phyloP scores from a whole-genome alignment of 1,284 basidiomycete species.

The Trametes pubescens region DNA sequence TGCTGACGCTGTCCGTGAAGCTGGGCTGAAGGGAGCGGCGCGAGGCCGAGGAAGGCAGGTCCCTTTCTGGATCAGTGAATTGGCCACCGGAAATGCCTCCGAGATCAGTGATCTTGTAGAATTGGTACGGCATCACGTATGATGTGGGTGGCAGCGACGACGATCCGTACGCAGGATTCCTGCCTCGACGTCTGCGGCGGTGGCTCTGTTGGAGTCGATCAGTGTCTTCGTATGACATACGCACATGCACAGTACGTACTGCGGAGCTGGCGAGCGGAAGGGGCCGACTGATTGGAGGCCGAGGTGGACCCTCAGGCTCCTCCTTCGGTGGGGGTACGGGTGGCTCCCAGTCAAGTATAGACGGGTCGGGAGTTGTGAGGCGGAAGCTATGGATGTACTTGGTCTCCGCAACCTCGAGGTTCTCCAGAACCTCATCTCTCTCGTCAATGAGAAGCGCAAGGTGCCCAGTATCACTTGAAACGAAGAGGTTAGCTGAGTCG shows the following conservation, averaged over 20 bases:
- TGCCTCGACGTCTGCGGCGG: slow-evolving; percentile 52
- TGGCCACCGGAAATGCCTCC: slow-evolving; percentile 68
- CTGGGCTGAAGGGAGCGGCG: slow-evolving; percentile 50
- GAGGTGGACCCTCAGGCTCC: slow-evolving; percentile 46
- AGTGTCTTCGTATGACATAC: no score
- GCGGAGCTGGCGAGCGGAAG: slow-evolving; percentile 54
- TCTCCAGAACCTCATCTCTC: slow-evolving; percentile 75
- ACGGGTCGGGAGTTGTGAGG: slow-evolving; percentile 72
- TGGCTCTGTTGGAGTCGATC: slow-evolving; percentile 21
- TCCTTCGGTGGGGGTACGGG: slow-evolving; percentile 42
- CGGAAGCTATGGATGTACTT: slow-evolving; percentile 80
- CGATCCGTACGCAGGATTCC: slow-evolving; percentile 66
- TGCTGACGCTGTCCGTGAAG: slow-evolving; percentile 65
- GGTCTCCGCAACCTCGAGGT: slow-evolving; percentile 81
- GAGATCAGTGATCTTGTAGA: slow-evolving; percentile 73
- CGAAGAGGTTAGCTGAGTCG: background rate
- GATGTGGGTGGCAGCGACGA: slow-evolving; percentile 77
- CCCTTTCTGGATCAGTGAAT: slow-evolving; percentile 51
- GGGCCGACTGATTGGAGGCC: slow-evolving; percentile 71
- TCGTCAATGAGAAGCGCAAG: slow-evolving; percentile 75
- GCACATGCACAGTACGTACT: slow-evolving; percentile 3
- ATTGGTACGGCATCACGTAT: slow-evolving; percentile 80
- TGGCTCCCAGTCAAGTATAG: slow-evolving; percentile 45
- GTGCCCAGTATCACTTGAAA: slow-evolving; percentile 66
- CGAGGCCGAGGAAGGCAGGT: slow-evolving; percentile 34